These are phyloP conservation scores for Chlorella sorokiniana DNA, from an alignment of 139 green algal genomes.

Conservation along the genomic window DNA sequence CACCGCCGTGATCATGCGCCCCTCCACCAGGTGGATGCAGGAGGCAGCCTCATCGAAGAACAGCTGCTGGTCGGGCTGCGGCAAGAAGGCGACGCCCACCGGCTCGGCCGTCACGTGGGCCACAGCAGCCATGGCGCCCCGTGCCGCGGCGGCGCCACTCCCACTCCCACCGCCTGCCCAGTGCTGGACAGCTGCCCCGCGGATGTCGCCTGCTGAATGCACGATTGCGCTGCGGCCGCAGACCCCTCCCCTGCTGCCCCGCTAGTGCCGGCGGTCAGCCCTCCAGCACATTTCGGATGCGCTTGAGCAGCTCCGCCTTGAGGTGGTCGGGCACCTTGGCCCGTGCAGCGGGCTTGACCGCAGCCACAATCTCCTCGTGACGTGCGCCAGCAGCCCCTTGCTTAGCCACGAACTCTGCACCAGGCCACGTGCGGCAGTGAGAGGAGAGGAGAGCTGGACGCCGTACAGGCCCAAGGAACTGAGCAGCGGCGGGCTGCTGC, in stretches of 20 bases:
- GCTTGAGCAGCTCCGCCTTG: constrained; percentile 31
- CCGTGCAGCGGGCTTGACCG: constrained; percentile 1
- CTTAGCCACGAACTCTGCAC: constrained; percentile 33
- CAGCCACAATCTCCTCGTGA: constrained; percentile 37
- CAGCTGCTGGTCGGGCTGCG: constrained; percentile 29
- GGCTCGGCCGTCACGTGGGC: constrained; percentile 28
- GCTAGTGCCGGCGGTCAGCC: constrained; percentile 3
- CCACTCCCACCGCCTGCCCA: no score
- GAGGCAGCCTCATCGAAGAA: constrained; percentile 33
- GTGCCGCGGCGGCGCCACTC: no score
- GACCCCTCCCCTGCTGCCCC: no score
- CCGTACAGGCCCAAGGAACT: no score
- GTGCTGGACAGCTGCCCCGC: no score
- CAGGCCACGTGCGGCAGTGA: no score
- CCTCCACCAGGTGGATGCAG: constrained; percentile 39
- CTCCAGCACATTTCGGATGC: constrained; percentile 30
- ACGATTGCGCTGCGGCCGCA: not conserved
- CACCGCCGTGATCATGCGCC: constrained; percentile 30
- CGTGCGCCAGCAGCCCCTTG: constrained; percentile 9
- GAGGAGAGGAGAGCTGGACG: no score
- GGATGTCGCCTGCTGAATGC: no score
- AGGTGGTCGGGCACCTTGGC: constrained; percentile 35
- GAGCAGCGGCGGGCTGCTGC: not conserved
- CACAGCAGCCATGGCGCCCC: not conserved
- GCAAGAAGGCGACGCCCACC: constrained; percentile 7